These are phyloP conservation scores for Kodamaea sp. DNA, from an alignment of 1,139 yeast genomes.

Conservation along the genomic window DNA sequence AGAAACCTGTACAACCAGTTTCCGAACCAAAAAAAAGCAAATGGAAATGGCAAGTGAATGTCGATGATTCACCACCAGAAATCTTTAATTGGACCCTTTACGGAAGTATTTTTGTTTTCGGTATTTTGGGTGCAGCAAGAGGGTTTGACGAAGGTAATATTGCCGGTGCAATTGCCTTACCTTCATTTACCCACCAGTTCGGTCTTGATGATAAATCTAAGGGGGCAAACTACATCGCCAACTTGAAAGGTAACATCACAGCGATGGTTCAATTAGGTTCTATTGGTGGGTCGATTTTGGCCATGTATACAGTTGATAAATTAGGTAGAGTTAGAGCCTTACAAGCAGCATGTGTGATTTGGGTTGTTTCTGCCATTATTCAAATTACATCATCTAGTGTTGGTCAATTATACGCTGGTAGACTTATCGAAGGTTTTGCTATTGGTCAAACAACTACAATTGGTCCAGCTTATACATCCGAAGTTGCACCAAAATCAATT, in stretches of 20 bases:
- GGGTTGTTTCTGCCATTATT: slow-evolving; percentile 48
- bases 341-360: slow-evolving; percentile 40
- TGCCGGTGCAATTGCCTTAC: slow-evolving; percentile 46
- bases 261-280: slow-evolving; percentile 64
- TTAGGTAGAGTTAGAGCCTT: slow-evolving; percentile 55
- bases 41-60: slow-evolving; percentile 28
- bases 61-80: slow-evolving; percentile 45
- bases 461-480: slow-evolving; percentile 54
- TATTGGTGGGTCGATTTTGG: slow-evolving; percentile 53
- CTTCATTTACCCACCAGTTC: slow-evolving; percentile 40
- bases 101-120: slow-evolving; percentile 50
- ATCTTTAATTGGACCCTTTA: slow-evolving; percentile 47
- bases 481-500: slow-evolving; percentile 50
- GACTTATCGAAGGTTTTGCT: slow-evolving; percentile 53
- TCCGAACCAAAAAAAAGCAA: slow-evolving; percentile 6
- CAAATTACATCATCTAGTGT: slow-evolving; percentile 43
- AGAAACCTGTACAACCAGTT: not conserved
- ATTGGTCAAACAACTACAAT: slow-evolving; percentile 56
- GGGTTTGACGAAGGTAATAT: slow-evolving; percentile 58
- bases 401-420: slow-evolving; percentile 53
- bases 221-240: slow-evolving; percentile 36
- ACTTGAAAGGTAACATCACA: slow-evolving; percentile 51
- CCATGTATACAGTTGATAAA: slow-evolving; percentile 48
- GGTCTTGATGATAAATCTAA: slow-evolving; percentile 44
- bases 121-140: slow-evolving; percentile 56